Conservation (phyloP, 2,329 filamentous ascomycete species). For the Coniochaeta sp. region DNA sequence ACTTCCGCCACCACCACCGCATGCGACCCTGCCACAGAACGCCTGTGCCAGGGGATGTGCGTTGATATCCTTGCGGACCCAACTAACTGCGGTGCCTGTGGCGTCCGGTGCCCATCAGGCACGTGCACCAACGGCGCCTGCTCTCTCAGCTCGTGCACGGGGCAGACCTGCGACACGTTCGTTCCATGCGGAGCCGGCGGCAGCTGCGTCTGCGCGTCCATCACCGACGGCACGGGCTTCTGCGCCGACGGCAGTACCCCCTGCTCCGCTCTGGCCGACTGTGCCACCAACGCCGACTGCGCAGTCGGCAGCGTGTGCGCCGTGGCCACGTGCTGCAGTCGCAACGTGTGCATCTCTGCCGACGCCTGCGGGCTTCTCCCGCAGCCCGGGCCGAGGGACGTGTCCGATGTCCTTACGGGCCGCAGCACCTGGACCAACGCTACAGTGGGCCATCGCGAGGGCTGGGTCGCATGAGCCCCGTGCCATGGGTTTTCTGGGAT, state of each 20-base stretch:
- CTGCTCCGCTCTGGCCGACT: constrained; percentile 10
- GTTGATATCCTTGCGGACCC: not conserved
- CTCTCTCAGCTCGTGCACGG: constrained; percentile 9
- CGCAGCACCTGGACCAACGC: too few relatives aligned
- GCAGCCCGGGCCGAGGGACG: too few relatives aligned
- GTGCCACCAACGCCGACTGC: constrained; percentile 9
- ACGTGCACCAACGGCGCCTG: constrained; percentile 11
- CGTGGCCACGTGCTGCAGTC: constrained; percentile 10
- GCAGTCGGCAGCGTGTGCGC: constrained; percentile 9
- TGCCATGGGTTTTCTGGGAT: too few relatives aligned
- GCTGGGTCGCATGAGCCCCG: too few relatives aligned
- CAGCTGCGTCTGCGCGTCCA: constrained; percentile 11
- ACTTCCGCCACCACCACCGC: not conserved
- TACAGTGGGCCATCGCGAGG: too few relatives aligned
- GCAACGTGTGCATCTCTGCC: constrained; percentile 11
- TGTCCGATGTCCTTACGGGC: too few relatives aligned
- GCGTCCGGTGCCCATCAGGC: constrained; percentile 7
- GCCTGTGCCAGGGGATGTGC: not conserved
- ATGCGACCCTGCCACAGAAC: not conserved
- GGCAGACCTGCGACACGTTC: constrained; percentile 9
- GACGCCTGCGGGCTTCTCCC: constrained; percentile 9
- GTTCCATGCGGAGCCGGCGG: constrained; percentile 10
- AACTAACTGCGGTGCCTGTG: not conserved
- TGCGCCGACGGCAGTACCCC: constrained; percentile 11
- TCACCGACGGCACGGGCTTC: constrained; percentile 9